Evolutionary conservation across 768 basidiomycete species (phyloP).

Genomic region (Rubroboletus satanas): DNA sequence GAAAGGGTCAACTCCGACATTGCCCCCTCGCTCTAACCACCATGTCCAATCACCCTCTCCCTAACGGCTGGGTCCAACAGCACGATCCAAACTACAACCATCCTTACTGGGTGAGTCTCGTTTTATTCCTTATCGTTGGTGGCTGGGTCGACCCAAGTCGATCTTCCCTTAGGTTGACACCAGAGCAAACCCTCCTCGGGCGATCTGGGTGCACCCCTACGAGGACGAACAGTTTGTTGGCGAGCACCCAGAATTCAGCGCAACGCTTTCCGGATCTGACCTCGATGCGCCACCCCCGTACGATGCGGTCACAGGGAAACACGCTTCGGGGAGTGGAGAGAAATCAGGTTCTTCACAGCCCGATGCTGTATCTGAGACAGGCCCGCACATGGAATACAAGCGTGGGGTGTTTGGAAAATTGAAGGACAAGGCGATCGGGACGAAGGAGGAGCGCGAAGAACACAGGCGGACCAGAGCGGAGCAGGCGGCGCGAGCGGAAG

Average conservation of each 20-base stretch:
- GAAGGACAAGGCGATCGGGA: slow-evolving; percentile 61
- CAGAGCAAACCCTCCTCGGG: slow-evolving; percentile 53
- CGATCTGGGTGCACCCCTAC: slow-evolving; percentile 71
- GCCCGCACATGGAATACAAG: slow-evolving; percentile 30
- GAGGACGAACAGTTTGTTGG: slow-evolving; percentile 63
- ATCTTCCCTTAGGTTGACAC: slow-evolving; percentile 55
- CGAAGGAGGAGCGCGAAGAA: slow-evolving; percentile 60
- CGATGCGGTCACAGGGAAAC: slow-evolving; percentile 23
- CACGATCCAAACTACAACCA: slow-evolving; percentile 40
- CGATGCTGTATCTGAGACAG: neutral
- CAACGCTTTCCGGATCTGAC: slow-evolving; percentile 9
- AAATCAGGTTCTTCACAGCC: neutral
- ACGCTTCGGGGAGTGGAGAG: slow-evolving; percentile 25
- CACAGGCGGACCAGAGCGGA: slow-evolving; percentile 33
- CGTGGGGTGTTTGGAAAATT: slow-evolving; percentile 56
- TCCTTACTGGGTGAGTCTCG: slow-evolving; percentile 46
- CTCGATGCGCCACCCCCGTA: slow-evolving; percentile 28
- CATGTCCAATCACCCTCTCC: slow-evolving; percentile 40
- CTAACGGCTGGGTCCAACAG: slow-evolving; percentile 55
- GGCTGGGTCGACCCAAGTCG: neutral
- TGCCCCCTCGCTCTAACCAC: neutral
- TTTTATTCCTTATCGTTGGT: no score
- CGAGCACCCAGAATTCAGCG: slow-evolving; percentile 47
- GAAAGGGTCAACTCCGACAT: neutral
- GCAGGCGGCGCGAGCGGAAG: slow-evolving; percentile 26